Base-by-base conservation (phyloP, 176 grass and related monocot species). In the Eragrostis nindensis region DNA sequence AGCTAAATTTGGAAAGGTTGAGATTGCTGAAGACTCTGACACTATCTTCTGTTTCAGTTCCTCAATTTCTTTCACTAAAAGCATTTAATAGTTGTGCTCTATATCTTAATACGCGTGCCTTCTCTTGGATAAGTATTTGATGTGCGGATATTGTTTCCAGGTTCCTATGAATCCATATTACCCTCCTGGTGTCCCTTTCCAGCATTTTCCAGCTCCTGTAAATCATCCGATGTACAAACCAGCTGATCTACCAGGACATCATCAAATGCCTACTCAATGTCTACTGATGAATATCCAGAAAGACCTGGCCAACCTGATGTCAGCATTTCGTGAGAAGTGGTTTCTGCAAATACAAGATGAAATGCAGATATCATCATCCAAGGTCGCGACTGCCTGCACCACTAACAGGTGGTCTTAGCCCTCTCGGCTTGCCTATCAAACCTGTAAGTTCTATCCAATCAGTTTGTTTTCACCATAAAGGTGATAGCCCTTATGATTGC, bases 281-380 rank as follows among this genome's bases (percentile, higher is more conserved):
- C n/a, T n/a, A 71, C 84, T 38, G 86, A 93, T 6, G 92, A 94
- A 67, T 97, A 97, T 71, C 94, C 91, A 4, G 94, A 97, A 69
- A 97, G 94, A 79, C 94, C 91, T 82, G 91, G 88, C 46, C 88
- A 89, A 72, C 89, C 89, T 59, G 94, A 69, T 97, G 94, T 21
- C 94, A 92, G 62, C 84, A 90, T 90, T 97, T 88, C 75, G 70
- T 90, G 66, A 97, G 90, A 74, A 92, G 84, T 80, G 94, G 94
- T 40, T 88, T 85, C 83, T 97, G 94, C 80, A 94, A 88, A 76
- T 97, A 90, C 57, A 92, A 73, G 88, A 80, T 69, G 12, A 87
- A 84, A 64, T 97, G 94, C 70, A 94, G 88, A 70, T 97, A 75
- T 82, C 91, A 97, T 70, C 94, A 97, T 84, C 94, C 94, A 64